Conservation (phyloP, 345 rosid species). For the Eucalyptus lansdowneana region DNA sequence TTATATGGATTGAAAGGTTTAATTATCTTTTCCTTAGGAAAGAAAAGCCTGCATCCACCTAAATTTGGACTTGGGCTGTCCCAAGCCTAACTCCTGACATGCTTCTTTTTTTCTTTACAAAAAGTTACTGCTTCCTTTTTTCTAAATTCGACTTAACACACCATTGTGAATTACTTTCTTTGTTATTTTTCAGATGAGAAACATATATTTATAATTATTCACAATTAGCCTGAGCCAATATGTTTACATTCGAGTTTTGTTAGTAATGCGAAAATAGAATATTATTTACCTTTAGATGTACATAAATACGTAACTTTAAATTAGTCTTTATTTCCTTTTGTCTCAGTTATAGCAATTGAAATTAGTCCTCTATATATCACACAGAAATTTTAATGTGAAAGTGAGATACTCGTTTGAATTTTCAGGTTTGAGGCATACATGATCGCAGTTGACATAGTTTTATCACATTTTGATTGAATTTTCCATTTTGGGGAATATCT, state of each 20-base stretch:
- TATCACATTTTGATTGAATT: background rate
- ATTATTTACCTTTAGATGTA: background rate
- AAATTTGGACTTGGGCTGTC: background rate
- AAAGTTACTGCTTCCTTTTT: background rate
- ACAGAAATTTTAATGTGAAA: no score
- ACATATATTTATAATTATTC: background rate
- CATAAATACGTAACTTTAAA: background rate
- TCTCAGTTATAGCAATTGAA: background rate
- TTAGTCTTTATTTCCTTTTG: background rate
- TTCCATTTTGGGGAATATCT: background rate
- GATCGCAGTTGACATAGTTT: background rate
- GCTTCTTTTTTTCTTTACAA: background rate
- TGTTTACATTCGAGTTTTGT: no score
- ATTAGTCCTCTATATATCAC: no score
- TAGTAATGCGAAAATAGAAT: background rate
- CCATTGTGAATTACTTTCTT: background rate
- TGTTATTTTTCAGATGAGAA: background rate
- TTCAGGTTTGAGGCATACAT: background rate
- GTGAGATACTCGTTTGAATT: no score
- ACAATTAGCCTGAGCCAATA: no score
- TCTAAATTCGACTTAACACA: background rate
- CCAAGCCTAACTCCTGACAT: background rate
- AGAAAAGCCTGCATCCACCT: background rate
- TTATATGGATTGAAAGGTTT: background rate
- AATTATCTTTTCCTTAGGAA: background rate